Evolutionary conservation across 2,329 filamentous ascomycete species (phyloP).

Genomic region (Stagonosporopsis tanaceti): DNA sequence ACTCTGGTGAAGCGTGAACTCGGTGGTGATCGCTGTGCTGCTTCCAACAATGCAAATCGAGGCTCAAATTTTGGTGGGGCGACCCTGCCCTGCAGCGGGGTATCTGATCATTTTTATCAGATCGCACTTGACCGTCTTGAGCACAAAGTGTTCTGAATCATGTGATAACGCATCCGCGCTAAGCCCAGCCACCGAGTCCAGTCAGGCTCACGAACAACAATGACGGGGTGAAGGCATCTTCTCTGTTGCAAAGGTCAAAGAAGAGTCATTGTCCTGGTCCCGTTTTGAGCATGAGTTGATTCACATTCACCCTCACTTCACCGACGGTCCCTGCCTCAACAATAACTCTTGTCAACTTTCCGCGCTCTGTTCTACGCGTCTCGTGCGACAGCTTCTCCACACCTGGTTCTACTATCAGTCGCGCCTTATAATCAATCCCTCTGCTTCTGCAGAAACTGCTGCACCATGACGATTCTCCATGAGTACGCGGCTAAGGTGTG

Average conservation of each 20-base stretch:
- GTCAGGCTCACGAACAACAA: conserved; percentile 25
- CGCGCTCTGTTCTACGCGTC: conserved; percentile 1
- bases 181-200: conserved; percentile 23
- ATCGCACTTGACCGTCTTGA: conserved; percentile 28
- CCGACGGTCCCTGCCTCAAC: conserved; percentile 12
- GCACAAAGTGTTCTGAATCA: conserved; percentile 9
- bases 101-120: conserved; percentile 20
- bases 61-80: conserved; percentile 40
- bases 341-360: not conserved
- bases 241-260: conserved; percentile 24
- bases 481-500: conserved; percentile 50
- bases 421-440: not conserved
- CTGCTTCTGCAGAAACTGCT: not conserved
- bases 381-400: not conserved
- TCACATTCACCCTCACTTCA: conserved; percentile 30
- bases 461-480: conserved; percentile 43
- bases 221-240: conserved; percentile 18
- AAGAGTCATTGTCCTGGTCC: conserved; percentile 9
- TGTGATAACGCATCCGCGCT: conserved; percentile 21
- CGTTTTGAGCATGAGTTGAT: conserved; percentile 14
- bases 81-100: conserved; percentile 24
- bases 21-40: conserved; percentile 12
- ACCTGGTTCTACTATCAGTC: not conserved
- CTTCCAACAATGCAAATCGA: conserved; percentile 19
- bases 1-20: not conserved